Percentiles rank a stretch among this genome's conserved stretches.
These are phyloP conservation scores for Tilletia setariae DNA, from an alignment of 1,284 basidiomycete genomes.

Conservation along the genomic window DNA sequence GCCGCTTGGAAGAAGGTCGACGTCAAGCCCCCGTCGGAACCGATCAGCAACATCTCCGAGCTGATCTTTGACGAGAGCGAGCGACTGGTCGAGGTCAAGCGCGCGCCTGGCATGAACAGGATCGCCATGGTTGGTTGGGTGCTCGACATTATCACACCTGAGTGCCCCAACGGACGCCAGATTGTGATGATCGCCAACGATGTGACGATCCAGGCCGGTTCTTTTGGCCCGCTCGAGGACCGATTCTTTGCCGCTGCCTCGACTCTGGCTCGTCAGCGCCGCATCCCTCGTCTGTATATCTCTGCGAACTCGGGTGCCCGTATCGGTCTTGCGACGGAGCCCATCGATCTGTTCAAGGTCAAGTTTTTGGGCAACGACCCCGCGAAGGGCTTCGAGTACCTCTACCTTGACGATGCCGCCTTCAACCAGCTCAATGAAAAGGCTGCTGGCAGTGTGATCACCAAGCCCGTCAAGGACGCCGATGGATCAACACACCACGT, in stretches of 20 bases:
- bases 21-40: slow-evolving; percentile 53
- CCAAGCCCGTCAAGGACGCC: slow-evolving; percentile 73
- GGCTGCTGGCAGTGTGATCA: slow-evolving; percentile 68
- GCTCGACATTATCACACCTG: slow-evolving; percentile 86
- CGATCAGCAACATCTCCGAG: slow-evolving; percentile 58
- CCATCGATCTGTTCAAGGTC: slow-evolving; percentile 80
- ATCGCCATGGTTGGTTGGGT: slow-evolving; percentile 99
- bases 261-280: slow-evolving; percentile 81
- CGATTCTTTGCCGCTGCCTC: slow-evolving; percentile 94
- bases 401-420: slow-evolving; percentile 68
- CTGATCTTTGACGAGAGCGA: slow-evolving; percentile 92
- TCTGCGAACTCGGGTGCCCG: slow-evolving; percentile 98
- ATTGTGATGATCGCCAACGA: slow-evolving; percentile 94
- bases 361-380: slow-evolving; percentile 83
- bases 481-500: slow-evolving; percentile 83
- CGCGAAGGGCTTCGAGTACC: slow-evolving; percentile 93
- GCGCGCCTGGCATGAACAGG: slow-evolving; percentile 86
- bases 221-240: slow-evolving; percentile 93
- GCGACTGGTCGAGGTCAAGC: slow-evolving; percentile 80
- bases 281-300: slow-evolving; percentile 90
- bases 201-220: slow-evolving; percentile 97
- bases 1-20: slow-evolving; percentile 80
- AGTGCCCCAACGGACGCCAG: slow-evolving; percentile 83
- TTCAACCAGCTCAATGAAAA: slow-evolving; percentile 61
- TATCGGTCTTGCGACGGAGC: slow-evolving; percentile 91